These are phyloP conservation scores for Chaetomiaceae sp. DNA, from an alignment of 2,329 filamentous ascomycete genomes.

Conservation along the genomic window DNA sequence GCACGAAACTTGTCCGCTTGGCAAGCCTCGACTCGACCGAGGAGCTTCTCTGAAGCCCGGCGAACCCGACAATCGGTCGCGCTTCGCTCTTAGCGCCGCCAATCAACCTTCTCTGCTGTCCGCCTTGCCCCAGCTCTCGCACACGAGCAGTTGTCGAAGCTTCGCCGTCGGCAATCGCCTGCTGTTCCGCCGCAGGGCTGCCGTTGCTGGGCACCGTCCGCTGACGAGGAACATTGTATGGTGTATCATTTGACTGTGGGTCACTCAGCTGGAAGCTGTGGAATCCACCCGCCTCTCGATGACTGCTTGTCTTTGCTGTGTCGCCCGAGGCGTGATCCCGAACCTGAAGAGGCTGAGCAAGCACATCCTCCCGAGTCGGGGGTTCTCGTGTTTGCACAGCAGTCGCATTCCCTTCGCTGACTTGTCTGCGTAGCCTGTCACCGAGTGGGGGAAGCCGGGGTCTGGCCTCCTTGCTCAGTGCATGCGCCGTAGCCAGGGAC, in stretches of 20 bases:
- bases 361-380: neutral
- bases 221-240: constrained; percentile 43
- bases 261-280: constrained; percentile 4
- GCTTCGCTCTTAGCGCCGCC: constrained; percentile 20
- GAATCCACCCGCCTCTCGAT: neutral
- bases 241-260: constrained; percentile 32
- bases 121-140: constrained; percentile 7
- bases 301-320: neutral
- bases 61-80: constrained; percentile 42
- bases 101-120: constrained; percentile 10
- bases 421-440: constrained; percentile 8
- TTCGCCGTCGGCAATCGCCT: constrained; percentile 12
- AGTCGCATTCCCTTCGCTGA: neutral
- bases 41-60: constrained; percentile 36
- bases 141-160: neutral
- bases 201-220: constrained; percentile 43
- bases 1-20: constrained; percentile 41
- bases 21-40: constrained; percentile 44
- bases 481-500: constrained; percentile 36
- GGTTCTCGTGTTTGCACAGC: neutral
- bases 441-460: constrained; percentile 14
- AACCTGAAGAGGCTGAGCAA: neutral
- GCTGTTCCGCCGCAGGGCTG: constrained; percentile 35
- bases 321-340: neutral
- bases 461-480: constrained; percentile 26